Evolutionary conservation across 2,329 filamentous ascomycete genomes (phyloP).

Genomic region (Hymenoscyphus fructigenus): DNA sequence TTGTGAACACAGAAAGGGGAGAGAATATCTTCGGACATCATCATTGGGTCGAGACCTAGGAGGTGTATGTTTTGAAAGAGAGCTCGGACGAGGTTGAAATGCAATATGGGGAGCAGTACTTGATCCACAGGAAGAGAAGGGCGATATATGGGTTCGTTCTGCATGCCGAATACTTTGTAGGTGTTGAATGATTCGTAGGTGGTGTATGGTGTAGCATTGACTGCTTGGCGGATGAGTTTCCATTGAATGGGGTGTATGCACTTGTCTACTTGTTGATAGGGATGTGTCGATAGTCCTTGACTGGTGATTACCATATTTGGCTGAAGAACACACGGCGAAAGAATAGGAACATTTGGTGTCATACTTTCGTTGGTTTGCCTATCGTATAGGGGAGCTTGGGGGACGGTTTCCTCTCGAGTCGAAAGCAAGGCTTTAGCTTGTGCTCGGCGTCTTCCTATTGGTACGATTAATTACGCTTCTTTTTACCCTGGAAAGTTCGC

Average conservation of each 20-base stretch:
- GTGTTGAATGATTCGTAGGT: neutral
- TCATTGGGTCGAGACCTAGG: conserved; percentile 26
- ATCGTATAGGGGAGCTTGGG: neutral
- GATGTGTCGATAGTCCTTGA: neutral
- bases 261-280: neutral
- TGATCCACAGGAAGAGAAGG: conserved; percentile 24
- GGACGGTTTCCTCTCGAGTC: neutral
- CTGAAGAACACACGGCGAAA: neutral
- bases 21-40: conserved; percentile 21
- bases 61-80: conserved; percentile 37
- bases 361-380: neutral
- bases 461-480: neutral
- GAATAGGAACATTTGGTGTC: too few species aligned
- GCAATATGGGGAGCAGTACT: conserved; percentile 37
- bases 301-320: neutral
- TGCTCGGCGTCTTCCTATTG: conserved; percentile 4
- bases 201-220: neutral
- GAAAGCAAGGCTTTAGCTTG: conserved; percentile 2
- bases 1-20: conserved; percentile 22
- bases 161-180: conserved; percentile 15
- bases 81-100: conserved; percentile 42
- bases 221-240: neutral
- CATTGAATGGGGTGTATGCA: neutral
- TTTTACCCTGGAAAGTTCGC: conserved; percentile 10
- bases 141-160: neutral